Base-by-base conservation (phyloP, 768 basidiomycete genomes). In the Tricholoma sp. region DNA sequence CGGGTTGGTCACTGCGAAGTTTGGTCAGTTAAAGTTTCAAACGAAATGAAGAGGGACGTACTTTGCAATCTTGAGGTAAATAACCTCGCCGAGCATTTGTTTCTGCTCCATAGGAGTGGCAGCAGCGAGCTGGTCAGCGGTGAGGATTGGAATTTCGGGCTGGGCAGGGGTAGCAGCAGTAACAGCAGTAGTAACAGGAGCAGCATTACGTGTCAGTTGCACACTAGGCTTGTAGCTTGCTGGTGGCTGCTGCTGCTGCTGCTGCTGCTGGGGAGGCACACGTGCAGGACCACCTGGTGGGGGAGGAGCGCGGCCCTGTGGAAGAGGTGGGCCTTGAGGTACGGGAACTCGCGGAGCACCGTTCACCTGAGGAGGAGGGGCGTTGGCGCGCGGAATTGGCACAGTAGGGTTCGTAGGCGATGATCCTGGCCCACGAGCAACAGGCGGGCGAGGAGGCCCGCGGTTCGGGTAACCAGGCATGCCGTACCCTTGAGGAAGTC, bases 41-140 rank as follows among this genome's bases (percentile, higher is more conserved):
- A 57, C 22, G 22, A 56, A 59, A 55, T 50, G 57, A 10, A 39
- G 35, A 32, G 55, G 57, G 37, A 82, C 91, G 71, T 76, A 93
- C 89, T 74, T 68, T 57, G 79, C 83, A 62, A 98, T 95, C 69
- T 84, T 88, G 83, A 96, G 87, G 77, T 98, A 98, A 64, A 98
- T 85, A 51, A 90, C 84, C 76, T 99, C 97, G 64, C 97, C 97
- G 50, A 99, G 81, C 89, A 98, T 94, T 74, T 99, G 97, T 81
- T 99, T 99, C 83, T 98, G 94, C 74, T 98, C 96, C 66, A 85
- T 79, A 19, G 91, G 76, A 50, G 82, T 84, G 58, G 91, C 81
- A 57, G 76, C 72, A 21, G 86, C 74, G 43, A 79, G 76, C 18
- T 80, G 80, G 57, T 79, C 68, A 53, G 80, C 66, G 37, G 76